Percentiles rank a stretch among this genome's conserved stretches.
phyloP scores from a whole-genome alignment of 805 yeast genomes.

The Yamadazyma insecticola region DNA sequence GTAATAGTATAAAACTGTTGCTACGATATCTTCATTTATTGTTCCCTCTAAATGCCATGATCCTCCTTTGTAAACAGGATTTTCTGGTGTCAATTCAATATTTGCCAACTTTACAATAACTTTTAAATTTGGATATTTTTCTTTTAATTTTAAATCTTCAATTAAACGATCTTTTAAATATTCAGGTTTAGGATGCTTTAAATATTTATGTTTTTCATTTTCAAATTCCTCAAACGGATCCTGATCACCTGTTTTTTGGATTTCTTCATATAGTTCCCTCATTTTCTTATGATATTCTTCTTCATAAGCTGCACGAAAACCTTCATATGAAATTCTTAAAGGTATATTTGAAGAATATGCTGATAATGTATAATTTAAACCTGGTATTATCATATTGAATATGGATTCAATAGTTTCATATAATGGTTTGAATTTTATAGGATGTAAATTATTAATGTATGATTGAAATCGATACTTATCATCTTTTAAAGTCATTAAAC shows the following conservation, averaged over 20 bases:
- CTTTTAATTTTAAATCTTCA: conserved; percentile 10
- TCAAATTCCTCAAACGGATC: conserved; percentile 6
- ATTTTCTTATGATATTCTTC: conserved; percentile 9
- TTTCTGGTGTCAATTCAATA: conserved; percentile 38
- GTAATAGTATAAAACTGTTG: conserved; percentile 37
- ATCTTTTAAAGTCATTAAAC: conserved; percentile 10
- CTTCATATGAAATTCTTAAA: conserved; percentile 13
- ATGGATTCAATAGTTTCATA: conserved; percentile 26
- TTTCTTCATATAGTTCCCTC: not conserved
- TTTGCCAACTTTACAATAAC: conserved; percentile 38
- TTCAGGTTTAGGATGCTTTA: conserved; percentile 4
- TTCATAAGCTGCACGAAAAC: conserved; percentile 11
- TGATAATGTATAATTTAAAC: conserved; percentile 23
- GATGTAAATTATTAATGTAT: conserved; percentile 40
- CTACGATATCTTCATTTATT: conserved; percentile 37
- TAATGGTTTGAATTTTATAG: conserved; percentile 17
- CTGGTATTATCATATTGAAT: conserved; percentile 27
- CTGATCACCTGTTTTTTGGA: conserved; percentile 2
- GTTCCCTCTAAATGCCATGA: conserved; percentile 43
- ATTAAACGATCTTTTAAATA: conserved; percentile 7
- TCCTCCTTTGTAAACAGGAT: conserved; percentile 35
- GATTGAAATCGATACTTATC: conserved; percentile 20
- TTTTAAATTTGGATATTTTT: conserved; percentile 18
- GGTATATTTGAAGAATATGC: conserved; percentile 15
- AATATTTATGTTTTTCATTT: conserved; percentile 4